Conservation (phyloP, 805 yeast species). For the Pichia phayaonensis region DNA sequence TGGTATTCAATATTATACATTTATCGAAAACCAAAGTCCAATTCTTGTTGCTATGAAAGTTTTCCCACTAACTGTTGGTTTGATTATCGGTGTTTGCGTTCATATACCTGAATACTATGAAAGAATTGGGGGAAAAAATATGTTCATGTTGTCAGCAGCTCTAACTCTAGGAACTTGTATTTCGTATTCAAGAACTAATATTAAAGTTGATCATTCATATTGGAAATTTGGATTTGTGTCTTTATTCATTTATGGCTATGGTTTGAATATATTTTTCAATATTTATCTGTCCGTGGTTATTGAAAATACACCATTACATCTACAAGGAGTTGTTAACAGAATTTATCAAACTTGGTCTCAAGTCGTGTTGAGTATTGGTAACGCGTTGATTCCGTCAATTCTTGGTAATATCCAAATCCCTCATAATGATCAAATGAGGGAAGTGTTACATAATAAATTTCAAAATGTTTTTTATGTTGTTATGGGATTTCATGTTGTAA, state of each 20-base stretch:
- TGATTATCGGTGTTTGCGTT: conserved; percentile 22
- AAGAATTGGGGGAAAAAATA: conserved; percentile 18
- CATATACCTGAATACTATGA: conserved; percentile 11
- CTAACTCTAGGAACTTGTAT: conserved; percentile 12
- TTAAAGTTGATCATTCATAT: conserved; percentile 12
- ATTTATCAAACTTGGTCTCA: conserved; percentile 14
- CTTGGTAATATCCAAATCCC: conserved; percentile 8
- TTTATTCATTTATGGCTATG: conserved; percentile 16
- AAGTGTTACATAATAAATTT: conserved; percentile 4
- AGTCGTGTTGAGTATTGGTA: conserved; percentile 11
- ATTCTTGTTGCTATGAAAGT: conserved; percentile 31
- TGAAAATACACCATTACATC: conserved; percentile 15
- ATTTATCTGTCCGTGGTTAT: conserved; percentile 28
- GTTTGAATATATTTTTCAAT: conserved; percentile 27
- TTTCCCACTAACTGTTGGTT: conserved; percentile 29
- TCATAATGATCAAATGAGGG: not conserved
- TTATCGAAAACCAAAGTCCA: conserved; percentile 25
- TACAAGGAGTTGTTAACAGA: conserved; percentile 17
- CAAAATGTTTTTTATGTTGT: conserved; percentile 3
- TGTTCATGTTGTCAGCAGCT: conserved; percentile 9
- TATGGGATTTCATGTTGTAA: conserved; percentile 5
- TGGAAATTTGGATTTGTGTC: conserved; percentile 23
- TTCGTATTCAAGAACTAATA: conserved; percentile 17
- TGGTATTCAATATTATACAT: conserved; percentile 20
- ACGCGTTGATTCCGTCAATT: conserved; percentile 14